Evolutionary conservation across 371 early-diverging fungal genomes (phyloP), one percentile per base, ranked within the genome.

Genomic region (Mortierella sp.): DNA sequence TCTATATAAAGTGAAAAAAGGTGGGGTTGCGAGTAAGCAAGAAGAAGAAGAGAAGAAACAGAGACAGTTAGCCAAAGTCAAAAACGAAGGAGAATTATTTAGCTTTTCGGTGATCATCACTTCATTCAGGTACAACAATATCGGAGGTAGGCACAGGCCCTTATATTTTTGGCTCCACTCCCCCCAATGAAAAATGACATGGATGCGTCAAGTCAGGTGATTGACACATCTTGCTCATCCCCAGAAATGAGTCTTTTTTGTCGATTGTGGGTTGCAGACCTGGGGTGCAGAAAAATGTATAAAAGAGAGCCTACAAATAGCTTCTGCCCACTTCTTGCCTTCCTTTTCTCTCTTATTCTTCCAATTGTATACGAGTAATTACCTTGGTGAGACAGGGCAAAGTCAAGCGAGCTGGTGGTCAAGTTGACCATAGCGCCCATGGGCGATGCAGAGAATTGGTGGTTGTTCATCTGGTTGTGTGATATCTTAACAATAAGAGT

Each of bases 371-470:
- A 27, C 21, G 14, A 49, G 24, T 49, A 16, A 29, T 46, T 81
- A 81, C 77, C 77, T 77, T 55, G 74, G 51, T 43, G 14, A 10
- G 72, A 38, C 60, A 78, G 65, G 35, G 75, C 82, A 71, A 71
- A 77, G 75, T 82, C 72, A 6, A 82, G 82, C 75, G 82, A 76
- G 70, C 71, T 77, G n/a, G 77, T 77, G 51, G 38, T 35, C 63
- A 75, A 77, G 74, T 72, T 82, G 75, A 71, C 54, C 75, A 72
- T 63, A 29, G 82, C 72, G 41, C 43, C 58, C 46, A 77, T 68
- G 11, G 68, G 43, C 68, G 68, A 70, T 21, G 71, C 65, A 71
- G 44, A 24, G 35, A 35, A 63, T 65, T 54, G 24, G 76, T 72
- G 58, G 65, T 41, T 75, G 80, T 38, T 76, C 68, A 58, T 76